Evolutionary conservation across 2,329 filamentous ascomycete species (phyloP), one percentile per base, ranked within the genome.

Genomic region (Cladosporium sp.): DNA sequence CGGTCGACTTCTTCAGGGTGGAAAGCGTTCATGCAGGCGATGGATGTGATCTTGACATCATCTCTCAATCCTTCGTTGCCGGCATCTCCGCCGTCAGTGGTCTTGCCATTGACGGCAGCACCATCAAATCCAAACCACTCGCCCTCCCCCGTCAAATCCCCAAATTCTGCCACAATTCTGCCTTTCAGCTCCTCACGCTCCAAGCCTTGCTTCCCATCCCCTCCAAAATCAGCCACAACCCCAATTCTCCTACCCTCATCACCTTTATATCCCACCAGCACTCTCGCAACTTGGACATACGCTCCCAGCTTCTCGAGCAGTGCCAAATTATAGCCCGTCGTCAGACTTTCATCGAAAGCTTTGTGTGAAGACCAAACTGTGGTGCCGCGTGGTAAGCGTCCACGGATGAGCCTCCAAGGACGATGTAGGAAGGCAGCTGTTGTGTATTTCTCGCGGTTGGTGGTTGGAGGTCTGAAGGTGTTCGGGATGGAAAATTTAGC

Each of bases 1-100:
- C 54, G 24, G 19, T 56, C 54, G 28, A 56, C 45, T 20, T 56
- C 54, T 17, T 32, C 54, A 1, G 54, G 22, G 22, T 56, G 54
- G 17, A 56, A 56, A 36, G 54, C 54, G 13, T 56, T 56, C 54
- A 56, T 56, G 44, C 42, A 50, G 6, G 54, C 54, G 7, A 56
- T 35, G 4, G 42, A 45, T 8, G 34, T 40, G 4, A 56, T 22
- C 17, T 25, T 35, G 8, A 9, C 17, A 19, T n/a, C 9, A 2
- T 13, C 19, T 12, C 28, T 32, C 9, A 13, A 9, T 34, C 28
- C 1, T 5, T 35, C 17, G 25, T 35, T 8, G 28, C 24, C 24
- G 6, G 15, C 17, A 10, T 15, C 8, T 24, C 15, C 12, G 3
- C 35, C 45, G 6, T 20, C 13, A 13, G n/a, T 37, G 32, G 15